Base-by-base conservation (phyloP, 495 filamentous ascomycete genomes). In the Lasiosphaeria miniovina region DNA sequence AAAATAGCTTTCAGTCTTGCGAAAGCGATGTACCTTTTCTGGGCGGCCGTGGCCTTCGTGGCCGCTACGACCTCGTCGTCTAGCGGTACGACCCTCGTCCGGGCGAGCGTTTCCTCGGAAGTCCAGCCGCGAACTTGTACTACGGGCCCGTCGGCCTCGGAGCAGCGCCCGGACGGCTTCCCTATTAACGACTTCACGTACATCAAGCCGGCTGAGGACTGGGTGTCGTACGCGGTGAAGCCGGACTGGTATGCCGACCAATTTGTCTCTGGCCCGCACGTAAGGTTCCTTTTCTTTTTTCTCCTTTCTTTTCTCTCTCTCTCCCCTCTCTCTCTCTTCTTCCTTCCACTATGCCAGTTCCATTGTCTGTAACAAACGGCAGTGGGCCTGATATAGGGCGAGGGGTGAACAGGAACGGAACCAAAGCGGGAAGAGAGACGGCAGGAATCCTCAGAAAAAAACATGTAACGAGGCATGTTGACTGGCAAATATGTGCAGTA, bases 251-350 rank as follows among this genome's bases (percentile, higher is more conserved):
- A 60, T 35, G 40, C 49, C 14, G 17, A 52, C 8, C 69, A 72
- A 34, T 62, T 54, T 32, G 32, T 72, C 17, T 70, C 68, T 0
- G 69, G 68, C 2, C 67, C 69, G 24, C 69, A 72, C 38, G 65
- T 66, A 38, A 48, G 61, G 63, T 24, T 55, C 2, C 24, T 32
- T 51, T 31, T 49, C 12, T 15, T 11, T 52, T 10, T 4, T 41
- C 54, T 55, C 33, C 12, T 4, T 33, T 11, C 12, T 6, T 6
- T 1, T 10, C 11, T n/a, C 17, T 33, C n/a, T n/a, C n/a, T 17
- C 14, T 5, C 5, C 38, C 3, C 38, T 41, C 38, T 41, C 38
- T 41, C 38, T 41, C 38, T 41, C 2, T 41, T 12, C 12, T 3
- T 41, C 38, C 12, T 12, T 41, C 7, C 12, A 41, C 7, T 41